Evolutionary conservation across 83 land plant species (phyloP), one percentile per base, ranked within the genome.

Genomic region (Picea mariana): DNA sequence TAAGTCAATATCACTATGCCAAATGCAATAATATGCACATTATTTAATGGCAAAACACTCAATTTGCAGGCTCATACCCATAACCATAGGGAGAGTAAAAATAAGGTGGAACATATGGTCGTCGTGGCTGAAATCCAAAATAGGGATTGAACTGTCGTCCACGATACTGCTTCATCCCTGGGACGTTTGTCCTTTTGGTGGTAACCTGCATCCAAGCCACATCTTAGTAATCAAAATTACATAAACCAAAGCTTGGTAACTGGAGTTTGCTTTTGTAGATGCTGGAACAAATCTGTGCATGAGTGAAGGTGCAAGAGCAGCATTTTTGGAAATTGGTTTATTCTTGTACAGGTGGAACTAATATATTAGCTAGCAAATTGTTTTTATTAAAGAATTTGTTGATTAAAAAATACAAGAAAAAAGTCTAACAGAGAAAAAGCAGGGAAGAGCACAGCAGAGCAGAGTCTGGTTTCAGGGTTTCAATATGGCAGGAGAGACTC

Each of bases 131-230:
- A 67, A 80, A 90, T 6, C 94, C 95, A 87, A 85, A 80, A 84
- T 87, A 93, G 12, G 98, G 96, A 82, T 82, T 88, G 83, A 79
- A 89, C 9, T 91, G 88, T 67, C 94, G 84, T 8, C 93, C 89
- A 44, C 91, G 93, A 80, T 77, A 93, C 84, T 89, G 91, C 88
- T 95, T 96, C 94, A 95, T 91, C 38, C 99, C 99, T 31, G 99
- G 99, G 24, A 96, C 90, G 79, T 95, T 95, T 49, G 99, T 95
- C 69, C 98, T 80, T 66, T 96, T 96, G 9, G 93, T 86, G 23
- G 88, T 69, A 6, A 95, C 96, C 99, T 96, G 88, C 42, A 84
- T 42, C 49, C 65, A 77, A 40, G 13, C 5, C 55, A 63, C 55
- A 80, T 81, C 17, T 23, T n/a, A 77, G 58, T 47, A n/a, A 73